Evolutionary conservation across 116 monocot species (phyloP).

Genomic region (Dioscorea cayenensis): DNA sequence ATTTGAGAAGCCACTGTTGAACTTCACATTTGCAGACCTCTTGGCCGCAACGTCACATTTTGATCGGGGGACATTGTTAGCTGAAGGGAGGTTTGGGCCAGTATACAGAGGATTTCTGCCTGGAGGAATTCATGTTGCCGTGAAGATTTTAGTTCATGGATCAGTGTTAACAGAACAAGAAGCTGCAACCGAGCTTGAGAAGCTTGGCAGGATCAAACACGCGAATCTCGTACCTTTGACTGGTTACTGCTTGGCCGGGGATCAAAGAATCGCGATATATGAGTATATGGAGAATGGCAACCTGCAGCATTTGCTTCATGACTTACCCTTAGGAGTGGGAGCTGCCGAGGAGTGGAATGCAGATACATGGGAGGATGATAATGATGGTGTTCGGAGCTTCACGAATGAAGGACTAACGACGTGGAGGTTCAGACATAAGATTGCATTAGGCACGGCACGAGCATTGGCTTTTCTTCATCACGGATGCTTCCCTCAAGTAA

Average conservation of each 20-base stretch:
- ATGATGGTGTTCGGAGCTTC: conserved; percentile 33
- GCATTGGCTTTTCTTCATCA: conserved; percentile 83
- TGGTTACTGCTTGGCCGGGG: conserved; percentile 81
- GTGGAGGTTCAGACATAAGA: conserved; percentile 76
- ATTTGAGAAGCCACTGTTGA: conserved; percentile 88
- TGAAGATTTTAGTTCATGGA: conserved; percentile 61
- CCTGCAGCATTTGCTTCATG: conserved; percentile 71
- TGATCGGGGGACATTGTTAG: conserved; percentile 56
- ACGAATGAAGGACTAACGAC: conserved; percentile 50
- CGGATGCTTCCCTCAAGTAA: conserved; percentile 80
- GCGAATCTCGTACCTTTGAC: conserved; percentile 69
- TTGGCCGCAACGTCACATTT: conserved; percentile 73
- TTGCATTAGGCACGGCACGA: conserved; percentile 72
- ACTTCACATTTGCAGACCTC: conserved; percentile 80
- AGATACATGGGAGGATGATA: conserved; percentile 74
- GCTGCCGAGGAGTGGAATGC: conserved; percentile 68
- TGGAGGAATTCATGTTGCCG: conserved; percentile 52
- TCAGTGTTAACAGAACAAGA: conserved; percentile 42
- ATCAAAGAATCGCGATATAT: conserved; percentile 72
- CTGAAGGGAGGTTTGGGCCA: conserved; percentile 67
- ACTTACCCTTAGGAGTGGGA: conserved; percentile 48
- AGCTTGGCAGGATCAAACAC: conserved; percentile 68
- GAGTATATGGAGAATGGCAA: conserved; percentile 97
- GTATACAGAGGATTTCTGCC: conserved; percentile 75
- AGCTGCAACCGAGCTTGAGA: conserved; percentile 59